phyloP scores from a whole-genome alignment of 208 protist genomes.

The Trypanosoma lewisi region DNA sequence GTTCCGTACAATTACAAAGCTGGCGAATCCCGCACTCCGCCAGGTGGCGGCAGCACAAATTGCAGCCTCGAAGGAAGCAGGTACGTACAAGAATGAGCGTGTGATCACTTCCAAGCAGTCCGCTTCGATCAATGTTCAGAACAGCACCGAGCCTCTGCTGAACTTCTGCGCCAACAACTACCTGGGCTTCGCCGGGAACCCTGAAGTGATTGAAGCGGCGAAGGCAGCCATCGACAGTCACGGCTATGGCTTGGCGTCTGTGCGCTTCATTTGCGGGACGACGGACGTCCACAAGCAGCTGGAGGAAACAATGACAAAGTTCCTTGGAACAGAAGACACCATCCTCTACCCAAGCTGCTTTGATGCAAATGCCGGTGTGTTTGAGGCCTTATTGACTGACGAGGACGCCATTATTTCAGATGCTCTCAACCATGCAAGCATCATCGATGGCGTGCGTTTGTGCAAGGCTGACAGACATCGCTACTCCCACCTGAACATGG shows the following conservation, averaged over 20 bases:
- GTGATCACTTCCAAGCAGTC: slow-evolving; percentile 70
- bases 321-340: slow-evolving; percentile 74
- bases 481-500: slow-evolving; percentile 80
- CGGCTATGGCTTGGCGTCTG: slow-evolving; percentile 74
- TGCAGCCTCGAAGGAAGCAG: slow-evolving; percentile 39
- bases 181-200: slow-evolving; percentile 66
- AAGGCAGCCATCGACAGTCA: slow-evolving; percentile 64
- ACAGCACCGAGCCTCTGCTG: slow-evolving; percentile 34
- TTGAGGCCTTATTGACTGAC: slow-evolving; percentile 69
- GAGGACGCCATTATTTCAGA: slow-evolving; percentile 82
- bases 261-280: slow-evolving; percentile 92
- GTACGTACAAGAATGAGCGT: slow-evolving; percentile 81
- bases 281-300: slow-evolving; percentile 85
- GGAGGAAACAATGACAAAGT: slow-evolving; percentile 62
- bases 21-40: slow-evolving; percentile 17
- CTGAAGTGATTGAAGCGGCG: slow-evolving; percentile 63
- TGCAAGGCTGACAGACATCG: slow-evolving; percentile 60
- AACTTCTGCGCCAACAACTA: slow-evolving; percentile 94
- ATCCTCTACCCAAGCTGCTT: slow-evolving; percentile 91
- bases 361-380: slow-evolving; percentile 89
- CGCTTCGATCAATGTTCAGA: slow-evolving; percentile 43
- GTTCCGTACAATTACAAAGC: slow-evolving; percentile 13
- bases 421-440: slow-evolving; percentile 86
- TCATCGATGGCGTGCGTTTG: slow-evolving; percentile 90
- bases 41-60: slow-evolving; percentile 32